These are phyloP conservation scores for Kandelia obovata DNA, from an alignment of 345 rosid species.

Conservation along the genomic window DNA sequence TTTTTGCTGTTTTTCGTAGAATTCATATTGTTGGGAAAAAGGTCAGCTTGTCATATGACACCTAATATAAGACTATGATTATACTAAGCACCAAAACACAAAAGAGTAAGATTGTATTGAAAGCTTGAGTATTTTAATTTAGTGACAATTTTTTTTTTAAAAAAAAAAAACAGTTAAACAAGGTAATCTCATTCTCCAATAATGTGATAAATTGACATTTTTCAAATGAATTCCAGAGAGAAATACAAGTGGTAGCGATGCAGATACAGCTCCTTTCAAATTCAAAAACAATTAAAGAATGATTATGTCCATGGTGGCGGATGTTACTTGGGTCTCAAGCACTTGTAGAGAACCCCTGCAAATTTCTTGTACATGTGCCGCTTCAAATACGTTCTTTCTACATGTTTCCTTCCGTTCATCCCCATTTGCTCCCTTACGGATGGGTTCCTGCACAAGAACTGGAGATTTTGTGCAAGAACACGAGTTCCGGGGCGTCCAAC, in stretches of 20 bases:
- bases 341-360: constrained; percentile 64
- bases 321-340: constrained; percentile 63
- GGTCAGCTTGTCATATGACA: too few species aligned
- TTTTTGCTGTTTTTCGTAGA: too few species aligned
- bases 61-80: too few species aligned
- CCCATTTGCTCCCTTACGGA: constrained; percentile 53
- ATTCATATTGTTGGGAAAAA: too few species aligned
- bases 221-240: not conserved
- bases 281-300: constrained; percentile 40
- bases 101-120: too few species aligned
- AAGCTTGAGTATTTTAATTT: too few species aligned
- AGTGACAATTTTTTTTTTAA: too few species aligned
- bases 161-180: too few species aligned
- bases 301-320: constrained; percentile 1
- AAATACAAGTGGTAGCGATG: not conserved
- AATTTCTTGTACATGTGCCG: constrained; percentile 81
- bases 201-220: too few species aligned
- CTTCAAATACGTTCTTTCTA: constrained; percentile 67
- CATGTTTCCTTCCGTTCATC: constrained; percentile 61
- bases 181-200: too few species aligned
- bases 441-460: constrained; percentile 51
- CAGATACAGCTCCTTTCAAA: constrained; percentile 6
- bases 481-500: constrained; percentile 51
- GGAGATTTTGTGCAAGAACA: constrained; percentile 54
- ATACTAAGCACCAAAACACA: too few species aligned